Evolutionary conservation across 2,329 filamentous ascomycete species (phyloP), one percentile per base, ranked within the genome.

Genomic region (Clathrospora elynae): DNA sequence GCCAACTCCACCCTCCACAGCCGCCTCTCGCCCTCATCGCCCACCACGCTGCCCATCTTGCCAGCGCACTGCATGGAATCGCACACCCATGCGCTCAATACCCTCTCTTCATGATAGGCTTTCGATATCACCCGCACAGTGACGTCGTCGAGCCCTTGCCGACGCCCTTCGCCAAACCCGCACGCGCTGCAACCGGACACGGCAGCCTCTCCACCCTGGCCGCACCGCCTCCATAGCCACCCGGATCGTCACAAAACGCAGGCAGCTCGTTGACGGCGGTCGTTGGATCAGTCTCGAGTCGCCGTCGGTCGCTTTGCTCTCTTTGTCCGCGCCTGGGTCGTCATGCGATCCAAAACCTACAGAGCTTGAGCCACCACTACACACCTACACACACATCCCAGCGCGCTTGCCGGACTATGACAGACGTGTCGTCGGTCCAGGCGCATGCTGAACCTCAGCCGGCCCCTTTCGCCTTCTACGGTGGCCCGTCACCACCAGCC

Each of bases 371-470:
- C 65, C 57, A 64, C 59, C 55, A 61, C 50, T 46, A 62, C 55
- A 59, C 42, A 38, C 53, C 53, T 51, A 23, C 39, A 53, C 46
- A 46, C 41, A 43, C 45, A 37, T 35, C 46, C 46, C 57, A 57
- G 48, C 53, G 48, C 56, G 55, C 51, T 51, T 56, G 62, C 56
- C 62, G 65, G 65, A 71, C 61, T 68, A 73, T 73, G 70, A 73
- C 70, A 62, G 70, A 73, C 59, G 60, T 71, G 59, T 64, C 69
- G 56, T 66, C 68, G 53, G 50, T 70, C 46, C 62, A 66, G 63
- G 64, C 66, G 63, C 67, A 71, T 67, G 70, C 70, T 72, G 70
- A 72, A 43, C 51, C 61, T 64, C 70, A 72, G 70, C 69, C 64
- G 52, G 61, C 62, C 63, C 61, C 68, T 42, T 55, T 63, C 55